These are phyloP conservation scores for Aspergillus puulaauensis DNA, from an alignment of 2,329 filamentous ascomycete genomes.

Conservation along the genomic window DNA sequence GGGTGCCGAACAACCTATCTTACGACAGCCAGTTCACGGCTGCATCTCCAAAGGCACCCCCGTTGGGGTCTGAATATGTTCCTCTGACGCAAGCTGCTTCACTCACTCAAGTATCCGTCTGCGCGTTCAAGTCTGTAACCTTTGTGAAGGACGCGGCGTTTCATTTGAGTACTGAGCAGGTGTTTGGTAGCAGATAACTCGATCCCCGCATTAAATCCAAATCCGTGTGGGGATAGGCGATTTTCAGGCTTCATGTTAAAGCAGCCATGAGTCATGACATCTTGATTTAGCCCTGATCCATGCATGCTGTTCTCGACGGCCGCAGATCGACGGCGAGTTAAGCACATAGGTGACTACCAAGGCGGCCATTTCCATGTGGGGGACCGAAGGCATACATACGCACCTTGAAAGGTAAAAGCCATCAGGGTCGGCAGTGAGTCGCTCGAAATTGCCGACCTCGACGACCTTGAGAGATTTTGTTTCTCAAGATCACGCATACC, in stretches of 20 bases:
- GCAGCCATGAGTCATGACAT: not conserved
- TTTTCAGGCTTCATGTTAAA: not conserved
- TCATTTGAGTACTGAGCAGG: not conserved
- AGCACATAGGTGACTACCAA: not conserved
- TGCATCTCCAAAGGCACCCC: too few species aligned
- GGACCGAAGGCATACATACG: too few species aligned
- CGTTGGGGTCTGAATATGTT: too few species aligned
- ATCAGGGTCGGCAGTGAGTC: too few species aligned
- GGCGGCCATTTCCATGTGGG: too few species aligned
- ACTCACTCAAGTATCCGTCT: too few species aligned
- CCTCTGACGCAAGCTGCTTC: slow-evolving; percentile 40
- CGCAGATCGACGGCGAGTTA: not conserved
- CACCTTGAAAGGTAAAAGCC: too few species aligned
- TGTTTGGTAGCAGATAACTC: not conserved
- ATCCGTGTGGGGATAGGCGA: not conserved
- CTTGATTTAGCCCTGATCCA: not conserved
- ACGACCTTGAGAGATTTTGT: too few species aligned
- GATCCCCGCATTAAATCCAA: not conserved
- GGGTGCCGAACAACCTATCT: too few species aligned
- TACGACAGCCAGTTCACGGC: too few species aligned
- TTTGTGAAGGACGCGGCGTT: not conserved
- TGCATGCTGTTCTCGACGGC: not conserved
- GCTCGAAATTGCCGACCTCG: too few species aligned
- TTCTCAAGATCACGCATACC: too few species aligned
- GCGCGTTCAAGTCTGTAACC: not conserved